These are phyloP conservation scores for Aspergillus incahuasiensis DNA, from an alignment of 495 filamentous ascomycete genomes.

Conservation along the genomic window DNA sequence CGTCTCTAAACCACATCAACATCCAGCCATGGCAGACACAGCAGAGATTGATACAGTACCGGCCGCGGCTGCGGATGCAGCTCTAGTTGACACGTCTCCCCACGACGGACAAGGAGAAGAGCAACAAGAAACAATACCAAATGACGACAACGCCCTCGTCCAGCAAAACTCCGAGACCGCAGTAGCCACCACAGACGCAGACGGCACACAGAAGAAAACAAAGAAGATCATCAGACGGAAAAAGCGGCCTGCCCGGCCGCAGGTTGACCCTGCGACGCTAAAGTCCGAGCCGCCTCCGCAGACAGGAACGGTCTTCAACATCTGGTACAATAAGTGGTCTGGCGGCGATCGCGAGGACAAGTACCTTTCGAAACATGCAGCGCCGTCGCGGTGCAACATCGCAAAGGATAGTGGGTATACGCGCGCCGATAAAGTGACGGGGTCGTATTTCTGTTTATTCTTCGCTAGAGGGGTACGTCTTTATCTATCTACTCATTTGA, in stretches of 20 bases:
- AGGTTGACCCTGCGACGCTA: slow-evolving; percentile 81
- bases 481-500: not conserved
- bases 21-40: slow-evolving; percentile 32
- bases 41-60: slow-evolving; percentile 18
- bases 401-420: slow-evolving; percentile 83
- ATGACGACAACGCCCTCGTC: slow-evolving; percentile 22
- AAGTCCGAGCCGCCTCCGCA: slow-evolving; percentile 79
- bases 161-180: slow-evolving; percentile 15
- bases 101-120: not conserved
- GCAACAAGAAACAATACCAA: not conserved
- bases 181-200: slow-evolving; percentile 20
- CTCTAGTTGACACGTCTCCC: slow-evolving; percentile 5
- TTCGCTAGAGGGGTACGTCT: slow-evolving; percentile 41
- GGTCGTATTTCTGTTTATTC: slow-evolving; percentile 88
- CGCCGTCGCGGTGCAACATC: slow-evolving; percentile 75
- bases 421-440: slow-evolving; percentile 70
- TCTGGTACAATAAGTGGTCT: slow-evolving; percentile 92
- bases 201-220: slow-evolving; percentile 40
- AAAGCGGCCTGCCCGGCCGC: slow-evolving; percentile 52
- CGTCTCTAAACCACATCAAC: not conserved
- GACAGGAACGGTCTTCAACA: slow-evolving; percentile 90
- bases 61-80: not conserved
- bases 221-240: slow-evolving; percentile 52
- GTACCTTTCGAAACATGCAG: slow-evolving; percentile 70
- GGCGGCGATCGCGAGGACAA: slow-evolving; percentile 93